Base-by-base conservation (phyloP, 176 grass and related monocot species). In the Secale cereale region DNA sequence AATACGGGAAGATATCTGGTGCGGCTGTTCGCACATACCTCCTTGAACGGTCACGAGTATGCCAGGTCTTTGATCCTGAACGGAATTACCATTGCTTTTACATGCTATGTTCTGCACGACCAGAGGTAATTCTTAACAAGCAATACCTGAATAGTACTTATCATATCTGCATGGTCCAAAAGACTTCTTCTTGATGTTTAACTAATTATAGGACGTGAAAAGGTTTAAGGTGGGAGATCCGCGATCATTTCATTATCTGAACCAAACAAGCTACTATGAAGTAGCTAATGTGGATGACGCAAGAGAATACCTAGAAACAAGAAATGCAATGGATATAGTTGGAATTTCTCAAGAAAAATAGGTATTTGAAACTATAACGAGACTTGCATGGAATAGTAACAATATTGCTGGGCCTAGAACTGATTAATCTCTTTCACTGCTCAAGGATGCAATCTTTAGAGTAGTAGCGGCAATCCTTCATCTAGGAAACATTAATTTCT, bases 61-160 rank as follows among this genome's bases (percentile, higher is more conserved):
- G 95, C 23, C 95, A 98, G 87, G 91, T 95, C 57, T 92, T 87
- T 78, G 91, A 95, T 77, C 95, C 95, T 59, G 95, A 98, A 78
- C 91, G 95, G 89, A 98, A 98, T 46, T 98, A 98, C 81, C 95
- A 98, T 81, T 98, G 93, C 81, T 98, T 98, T 48, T 98, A 98
- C 68, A 98, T 98, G 95, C 87, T 98, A 52, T 98, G 95, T 59
- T 40, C 77, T 80, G 95, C 95, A 36, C 95, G 91, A 16, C 95
- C 93, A 13, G 95, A 98, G 93, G 95, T 98, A 93, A 60, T 61
- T 93, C 65, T 88, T 7, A 54, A 76, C 60, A 50, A 86, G 6
- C 64, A 68, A n/a, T 14, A 76, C 37, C 15, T 80, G 76, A 37
- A 1, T 71, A 74, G 22, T 37, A 0, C 2, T 22, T 81, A 31